These are phyloP conservation scores for Pseudohalonectria lignicola DNA, from an alignment of 2,329 filamentous ascomycete genomes.

Conservation along the genomic window DNA sequence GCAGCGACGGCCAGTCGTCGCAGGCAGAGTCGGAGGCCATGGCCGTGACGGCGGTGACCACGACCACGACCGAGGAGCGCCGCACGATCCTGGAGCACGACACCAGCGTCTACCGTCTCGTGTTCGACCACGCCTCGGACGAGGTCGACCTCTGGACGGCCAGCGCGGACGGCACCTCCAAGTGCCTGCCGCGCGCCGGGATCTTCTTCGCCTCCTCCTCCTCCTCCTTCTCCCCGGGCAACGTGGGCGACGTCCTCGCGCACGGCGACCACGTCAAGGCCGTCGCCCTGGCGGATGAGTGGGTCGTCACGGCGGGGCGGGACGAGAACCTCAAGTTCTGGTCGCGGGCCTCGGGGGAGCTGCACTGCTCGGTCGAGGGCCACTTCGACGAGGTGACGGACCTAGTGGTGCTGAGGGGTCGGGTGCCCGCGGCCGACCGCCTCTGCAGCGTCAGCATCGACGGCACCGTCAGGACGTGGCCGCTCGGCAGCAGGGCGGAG, in stretches of 20 bases:
- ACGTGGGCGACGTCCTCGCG: constrained; percentile 56
- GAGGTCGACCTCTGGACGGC: constrained; percentile 80
- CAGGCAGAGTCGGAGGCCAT: constrained; percentile 4
- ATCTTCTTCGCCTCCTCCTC: no score
- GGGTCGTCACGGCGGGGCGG: constrained; percentile 78
- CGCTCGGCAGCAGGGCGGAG: constrained; percentile 50
- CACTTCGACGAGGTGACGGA: constrained; percentile 93
- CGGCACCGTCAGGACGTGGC: constrained; percentile 78
- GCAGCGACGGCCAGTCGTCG: background rate
- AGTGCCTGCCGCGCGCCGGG: constrained; percentile 60
- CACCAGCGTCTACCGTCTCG: constrained; percentile 75
- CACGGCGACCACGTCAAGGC: constrained; percentile 90
- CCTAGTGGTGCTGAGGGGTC: constrained; percentile 48
- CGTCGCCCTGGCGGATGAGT: constrained; percentile 62
- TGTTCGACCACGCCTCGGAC: constrained; percentile 53
- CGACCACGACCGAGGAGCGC: constrained; percentile 28
- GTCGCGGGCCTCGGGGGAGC: constrained; percentile 62
- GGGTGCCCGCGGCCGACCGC: constrained; percentile 26
- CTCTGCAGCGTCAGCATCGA: constrained; percentile 84
- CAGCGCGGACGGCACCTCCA: constrained; percentile 80
- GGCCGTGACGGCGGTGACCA: constrained; percentile 25
- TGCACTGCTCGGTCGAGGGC: constrained; percentile 65
- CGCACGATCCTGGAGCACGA: constrained; percentile 67
- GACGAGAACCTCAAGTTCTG: constrained; percentile 90
- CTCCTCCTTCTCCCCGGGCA: constrained; percentile 16